Evolutionary conservation across 176 grass and related monocot species (phyloP).

Genomic region (Oryza rufipogon): DNA sequence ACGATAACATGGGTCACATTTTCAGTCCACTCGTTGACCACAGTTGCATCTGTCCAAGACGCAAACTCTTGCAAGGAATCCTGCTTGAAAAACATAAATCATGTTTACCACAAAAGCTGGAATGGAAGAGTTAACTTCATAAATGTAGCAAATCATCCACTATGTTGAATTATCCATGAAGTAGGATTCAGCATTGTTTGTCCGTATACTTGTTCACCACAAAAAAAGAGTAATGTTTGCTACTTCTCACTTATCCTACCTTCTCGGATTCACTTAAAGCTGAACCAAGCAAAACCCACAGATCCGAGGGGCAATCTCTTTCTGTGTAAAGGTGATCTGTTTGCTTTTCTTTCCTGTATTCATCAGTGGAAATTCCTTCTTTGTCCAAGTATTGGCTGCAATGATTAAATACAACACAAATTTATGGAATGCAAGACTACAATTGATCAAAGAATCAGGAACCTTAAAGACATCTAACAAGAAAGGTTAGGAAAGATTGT

Average conservation of each 20-base stretch:
- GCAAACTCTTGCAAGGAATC: slow-evolving; percentile 44
- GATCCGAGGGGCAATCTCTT: slow-evolving; percentile 5
- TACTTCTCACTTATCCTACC: slow-evolving; percentile 34
- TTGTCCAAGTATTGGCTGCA: slow-evolving; percentile 27
- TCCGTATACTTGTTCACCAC: background rate
- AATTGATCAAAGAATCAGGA: background rate
- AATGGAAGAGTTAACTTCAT: background rate
- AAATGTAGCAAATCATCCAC: slow-evolving; percentile 24
- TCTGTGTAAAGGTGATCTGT: background rate
- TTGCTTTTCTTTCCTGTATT: background rate
- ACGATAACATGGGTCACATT: slow-evolving; percentile 60
- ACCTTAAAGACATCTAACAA: background rate
- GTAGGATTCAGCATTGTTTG: background rate
- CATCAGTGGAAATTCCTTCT: background rate
- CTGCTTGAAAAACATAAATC: slow-evolving; percentile 21
- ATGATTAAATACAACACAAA: slow-evolving; percentile 5
- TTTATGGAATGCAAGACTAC: slow-evolving; percentile 16
- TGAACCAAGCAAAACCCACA: slow-evolving; percentile 42
- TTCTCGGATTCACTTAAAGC: slow-evolving; percentile 44
- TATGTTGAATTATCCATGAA: background rate
- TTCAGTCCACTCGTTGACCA: slow-evolving; percentile 32
- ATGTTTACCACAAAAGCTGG: background rate
- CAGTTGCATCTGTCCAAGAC: background rate
- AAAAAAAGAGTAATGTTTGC: background rate
- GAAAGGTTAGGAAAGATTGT: background rate